phyloP scores from a whole-genome alignment of 73 alveolate species.

The Tetrahymena elliotti region DNA sequence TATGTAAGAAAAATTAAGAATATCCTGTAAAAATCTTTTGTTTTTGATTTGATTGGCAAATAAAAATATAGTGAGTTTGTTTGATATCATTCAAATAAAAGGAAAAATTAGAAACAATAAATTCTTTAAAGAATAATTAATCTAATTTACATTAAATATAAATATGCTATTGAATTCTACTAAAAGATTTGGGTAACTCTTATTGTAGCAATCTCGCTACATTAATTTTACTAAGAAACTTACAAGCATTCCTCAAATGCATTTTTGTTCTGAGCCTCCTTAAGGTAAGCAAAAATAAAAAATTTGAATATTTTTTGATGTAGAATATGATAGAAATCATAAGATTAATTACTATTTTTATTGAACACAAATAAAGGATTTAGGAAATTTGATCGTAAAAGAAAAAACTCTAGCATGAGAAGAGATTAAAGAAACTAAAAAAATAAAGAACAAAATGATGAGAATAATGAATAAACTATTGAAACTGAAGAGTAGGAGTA shows the following conservation, averaged over 20 bases:
- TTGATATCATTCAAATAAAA: background rate
- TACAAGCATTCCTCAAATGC: background rate
- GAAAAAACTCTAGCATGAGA: background rate
- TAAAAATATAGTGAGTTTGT: background rate
- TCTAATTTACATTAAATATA: background rate
- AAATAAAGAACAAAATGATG: background rate
- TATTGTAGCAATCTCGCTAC: background rate
- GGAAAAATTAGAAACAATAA: background rate
- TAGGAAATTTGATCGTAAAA: background rate
- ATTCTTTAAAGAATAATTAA: background rate
- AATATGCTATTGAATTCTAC: background rate
- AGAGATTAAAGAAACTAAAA: background rate
- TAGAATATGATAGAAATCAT: background rate
- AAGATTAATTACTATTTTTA: background rate
- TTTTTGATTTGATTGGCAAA: background rate
- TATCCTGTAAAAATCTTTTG: background rate
- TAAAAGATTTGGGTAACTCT: background rate
- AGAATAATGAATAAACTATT: background rate
- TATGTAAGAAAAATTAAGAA: background rate
- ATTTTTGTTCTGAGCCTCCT: background rate
- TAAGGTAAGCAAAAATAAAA: background rate
- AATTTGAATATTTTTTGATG: background rate
- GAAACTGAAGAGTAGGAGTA: background rate
- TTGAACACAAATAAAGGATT: background rate
- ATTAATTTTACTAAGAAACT: background rate